Percentiles rank a stretch among this genome's conserved stretches.
These are phyloP conservation scores for Teunomyces aglyptinius DNA, from an alignment of 805 yeast species.

Conservation along the genomic window DNA sequence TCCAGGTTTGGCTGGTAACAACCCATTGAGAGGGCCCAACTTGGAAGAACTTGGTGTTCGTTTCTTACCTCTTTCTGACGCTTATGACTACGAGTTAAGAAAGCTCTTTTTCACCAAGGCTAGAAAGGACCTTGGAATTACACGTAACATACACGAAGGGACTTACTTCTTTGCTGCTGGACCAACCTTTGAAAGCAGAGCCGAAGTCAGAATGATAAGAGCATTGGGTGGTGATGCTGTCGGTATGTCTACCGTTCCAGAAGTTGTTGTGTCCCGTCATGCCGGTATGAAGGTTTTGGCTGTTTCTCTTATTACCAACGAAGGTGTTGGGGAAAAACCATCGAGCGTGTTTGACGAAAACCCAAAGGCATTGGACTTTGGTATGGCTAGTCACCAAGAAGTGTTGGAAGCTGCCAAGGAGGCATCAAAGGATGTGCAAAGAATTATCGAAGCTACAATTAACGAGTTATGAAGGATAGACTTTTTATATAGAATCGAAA, in stretches of 20 bases:
- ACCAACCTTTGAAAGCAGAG: slow-evolving; percentile 90
- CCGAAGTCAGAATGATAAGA: slow-evolving; percentile 78
- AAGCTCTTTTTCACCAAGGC: slow-evolving; percentile 57
- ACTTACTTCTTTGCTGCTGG: slow-evolving; percentile 84
- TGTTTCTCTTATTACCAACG: slow-evolving; percentile 81
- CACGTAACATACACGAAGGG: slow-evolving; percentile 79
- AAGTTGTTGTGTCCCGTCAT: slow-evolving; percentile 89
- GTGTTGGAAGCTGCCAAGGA: slow-evolving; percentile 77
- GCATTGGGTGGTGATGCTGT: slow-evolving; percentile 87
- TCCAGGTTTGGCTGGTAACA: slow-evolving; percentile 87
- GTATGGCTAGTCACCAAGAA: slow-evolving; percentile 90
- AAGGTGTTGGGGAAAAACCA: slow-evolving; percentile 68
- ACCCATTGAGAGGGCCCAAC: slow-evolving; percentile 87
- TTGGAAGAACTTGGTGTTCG: slow-evolving; percentile 79
- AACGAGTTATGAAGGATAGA: slow-evolving; percentile 32
- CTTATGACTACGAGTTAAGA: slow-evolving; percentile 76
- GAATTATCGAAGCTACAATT: slow-evolving; percentile 61
- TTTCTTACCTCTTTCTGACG: slow-evolving; percentile 84
- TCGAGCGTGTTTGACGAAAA: slow-evolving; percentile 60
- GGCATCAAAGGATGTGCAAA: slow-evolving; percentile 81
- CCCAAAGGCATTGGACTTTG: slow-evolving; percentile 56
- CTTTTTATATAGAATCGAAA: slow-evolving; percentile 1
- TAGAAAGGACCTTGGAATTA: slow-evolving; percentile 40
- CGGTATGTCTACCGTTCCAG: slow-evolving; percentile 98
- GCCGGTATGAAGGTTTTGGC: slow-evolving; percentile 81